Conservation (phyloP, 169 alveolate species). For the Cryptosporidium bovis region DNA sequence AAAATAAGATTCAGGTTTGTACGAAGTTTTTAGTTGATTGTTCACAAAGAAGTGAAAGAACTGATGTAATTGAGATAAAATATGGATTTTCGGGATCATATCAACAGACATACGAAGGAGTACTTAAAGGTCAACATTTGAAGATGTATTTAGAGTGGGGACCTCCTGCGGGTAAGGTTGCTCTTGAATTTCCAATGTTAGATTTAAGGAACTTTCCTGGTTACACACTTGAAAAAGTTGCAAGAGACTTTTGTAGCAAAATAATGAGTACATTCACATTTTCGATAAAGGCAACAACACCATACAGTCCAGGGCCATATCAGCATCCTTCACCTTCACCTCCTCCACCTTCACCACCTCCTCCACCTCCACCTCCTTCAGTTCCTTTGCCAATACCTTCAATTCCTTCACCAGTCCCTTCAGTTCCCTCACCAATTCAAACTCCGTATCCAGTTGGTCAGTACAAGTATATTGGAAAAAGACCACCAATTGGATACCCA, state of each 20-base stretch:
- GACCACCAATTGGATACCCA: conserved; percentile 40
- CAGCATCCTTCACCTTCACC: conserved; percentile 13
- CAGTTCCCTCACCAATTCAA: conserved; percentile 10
- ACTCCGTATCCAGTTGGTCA: not conserved
- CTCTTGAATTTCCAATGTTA: conserved; percentile 12
- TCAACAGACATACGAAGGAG: not conserved
- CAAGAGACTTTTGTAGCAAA: not conserved
- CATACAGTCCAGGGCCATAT: not conserved
- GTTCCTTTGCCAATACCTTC: not conserved
- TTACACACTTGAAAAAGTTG: not conserved
- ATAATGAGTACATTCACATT: not conserved
- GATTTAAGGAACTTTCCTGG: not conserved
- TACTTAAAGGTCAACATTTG: not conserved
- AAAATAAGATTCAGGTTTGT: not conserved
- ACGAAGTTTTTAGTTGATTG: not conserved
- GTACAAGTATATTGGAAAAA: not conserved
- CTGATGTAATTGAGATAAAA: not conserved
- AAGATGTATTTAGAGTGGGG: conserved; percentile 7
- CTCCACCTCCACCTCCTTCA: conserved; percentile 35
- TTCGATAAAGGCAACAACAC: not conserved
- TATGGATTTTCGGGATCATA: not conserved
- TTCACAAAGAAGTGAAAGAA: not conserved
- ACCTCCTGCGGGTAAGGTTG: not conserved
- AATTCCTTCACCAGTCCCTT: not conserved
- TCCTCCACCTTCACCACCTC: not conserved